A percentile compares a stretch with the other conserved stretches of the same genome.
phyloP scores from a whole-genome alignment of 495 filamentous ascomycete genomes.

The Margaritispora aquatica region DNA sequence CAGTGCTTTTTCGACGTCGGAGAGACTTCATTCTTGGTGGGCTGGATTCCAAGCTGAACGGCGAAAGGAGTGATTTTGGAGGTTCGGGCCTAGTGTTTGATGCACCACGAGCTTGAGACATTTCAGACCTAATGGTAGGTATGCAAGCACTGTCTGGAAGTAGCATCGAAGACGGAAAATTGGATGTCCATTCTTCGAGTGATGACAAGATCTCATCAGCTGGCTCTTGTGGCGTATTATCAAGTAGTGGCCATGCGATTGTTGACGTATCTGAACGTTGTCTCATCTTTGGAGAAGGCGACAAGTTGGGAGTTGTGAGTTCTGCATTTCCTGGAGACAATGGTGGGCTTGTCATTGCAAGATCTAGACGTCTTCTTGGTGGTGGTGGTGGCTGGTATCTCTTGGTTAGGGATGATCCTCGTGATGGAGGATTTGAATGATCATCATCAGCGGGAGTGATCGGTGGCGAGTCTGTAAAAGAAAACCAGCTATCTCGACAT shows the following conservation, averaged over 20 bases:
- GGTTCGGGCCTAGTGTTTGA: background rate
- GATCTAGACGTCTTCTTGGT: conserved; percentile 6
- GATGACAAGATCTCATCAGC: background rate
- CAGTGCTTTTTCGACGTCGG: background rate
- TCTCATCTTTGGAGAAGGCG: background rate
- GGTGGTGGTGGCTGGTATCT: background rate
- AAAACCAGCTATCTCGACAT: background rate
- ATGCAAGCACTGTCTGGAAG: background rate
- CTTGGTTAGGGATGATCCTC: background rate
- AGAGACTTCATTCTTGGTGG: background rate
- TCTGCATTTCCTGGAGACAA: conserved; percentile 22
- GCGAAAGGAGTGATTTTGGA: background rate
- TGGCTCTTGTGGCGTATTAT: background rate
- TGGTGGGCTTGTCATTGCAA: conserved; percentile 12
- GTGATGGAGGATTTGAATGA: background rate
- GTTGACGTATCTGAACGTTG: background rate
- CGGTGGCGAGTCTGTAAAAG: conserved; percentile 1
- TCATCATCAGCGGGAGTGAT: background rate
- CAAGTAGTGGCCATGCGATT: background rate
- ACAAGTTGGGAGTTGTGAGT: background rate
- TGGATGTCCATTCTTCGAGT: background rate
- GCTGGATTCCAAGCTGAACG: background rate
- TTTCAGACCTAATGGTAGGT: background rate
- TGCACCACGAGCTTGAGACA: background rate
- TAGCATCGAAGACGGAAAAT: background rate